Evolutionary conservation across 1,139 yeast species (phyloP).

Genomic region (Lodderomyces pseudojiufengensis): DNA sequence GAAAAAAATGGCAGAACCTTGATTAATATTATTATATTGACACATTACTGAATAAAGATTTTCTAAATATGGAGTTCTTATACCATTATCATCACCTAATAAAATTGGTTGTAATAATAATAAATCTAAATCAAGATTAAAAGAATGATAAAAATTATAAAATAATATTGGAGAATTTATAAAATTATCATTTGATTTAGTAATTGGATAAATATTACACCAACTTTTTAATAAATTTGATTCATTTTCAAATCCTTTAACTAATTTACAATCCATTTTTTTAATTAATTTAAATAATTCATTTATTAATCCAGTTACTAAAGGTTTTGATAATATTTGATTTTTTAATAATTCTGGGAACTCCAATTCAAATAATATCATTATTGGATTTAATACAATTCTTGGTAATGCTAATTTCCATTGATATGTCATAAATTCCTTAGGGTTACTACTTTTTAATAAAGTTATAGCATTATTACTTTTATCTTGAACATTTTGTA

Average conservation of each 20-base stretch:
- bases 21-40: conserved; percentile 56
- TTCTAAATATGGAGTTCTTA: conserved; percentile 87
- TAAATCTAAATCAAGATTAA: conserved; percentile 64
- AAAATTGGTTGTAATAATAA: conserved; percentile 79
- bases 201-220: conserved; percentile 42
- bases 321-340: conserved; percentile 80
- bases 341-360: conserved; percentile 53
- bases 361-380: conserved; percentile 68
- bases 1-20: conserved; percentile 32
- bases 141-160: conserved; percentile 55
- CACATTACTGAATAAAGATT: conserved; percentile 78
- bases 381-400: conserved; percentile 72
- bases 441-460: conserved; percentile 47
- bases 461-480: conserved; percentile 34
- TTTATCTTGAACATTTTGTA: conserved; percentile 34
- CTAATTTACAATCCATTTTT: conserved; percentile 73
- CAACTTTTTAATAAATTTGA: conserved; percentile 53
- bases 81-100: conserved; percentile 78
- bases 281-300: conserved; percentile 73
- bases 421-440: conserved; percentile 68
- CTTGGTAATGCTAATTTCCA: conserved; percentile 84
- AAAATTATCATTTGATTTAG: conserved; percentile 25
- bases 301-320: conserved; percentile 71
- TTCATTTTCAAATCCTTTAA: conserved; percentile 64
- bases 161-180: conserved; percentile 51